Conservation (phyloP, 805 yeast genomes). For the Millerozyma miso region DNA sequence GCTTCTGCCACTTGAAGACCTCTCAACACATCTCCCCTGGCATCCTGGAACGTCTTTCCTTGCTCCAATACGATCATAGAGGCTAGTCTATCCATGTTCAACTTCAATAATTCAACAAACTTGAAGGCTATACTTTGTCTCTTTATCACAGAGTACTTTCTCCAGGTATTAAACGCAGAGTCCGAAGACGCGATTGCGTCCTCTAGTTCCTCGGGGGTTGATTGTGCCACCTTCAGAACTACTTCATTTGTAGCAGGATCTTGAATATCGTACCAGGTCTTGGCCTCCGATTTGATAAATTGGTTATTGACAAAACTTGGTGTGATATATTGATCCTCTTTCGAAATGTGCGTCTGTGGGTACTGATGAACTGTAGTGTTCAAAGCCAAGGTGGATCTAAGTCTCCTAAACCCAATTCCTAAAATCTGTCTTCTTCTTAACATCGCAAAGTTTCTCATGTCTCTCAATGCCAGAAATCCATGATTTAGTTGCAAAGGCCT, state of each 20-base stretch:
- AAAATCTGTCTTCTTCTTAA: neutral
- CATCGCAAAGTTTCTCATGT: neutral
- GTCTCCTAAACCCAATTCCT: neutral
- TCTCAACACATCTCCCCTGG: constrained; percentile 67
- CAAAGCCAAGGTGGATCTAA: constrained; percentile 9
- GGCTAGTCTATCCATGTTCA: constrained; percentile 66
- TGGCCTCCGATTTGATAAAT: constrained; percentile 46
- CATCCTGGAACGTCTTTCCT: constrained; percentile 73
- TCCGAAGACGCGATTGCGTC: constrained; percentile 64
- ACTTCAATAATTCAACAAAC: constrained; percentile 58
- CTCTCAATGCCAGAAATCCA: neutral
- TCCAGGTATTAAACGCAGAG: constrained; percentile 58
- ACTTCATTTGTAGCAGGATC: constrained; percentile 74
- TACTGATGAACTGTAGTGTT: constrained; percentile 30
- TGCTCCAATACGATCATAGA: constrained; percentile 46
- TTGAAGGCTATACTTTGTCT: constrained; percentile 74
- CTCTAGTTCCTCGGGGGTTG: constrained; percentile 60
- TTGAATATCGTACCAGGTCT: constrained; percentile 61
- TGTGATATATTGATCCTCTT: constrained; percentile 42
- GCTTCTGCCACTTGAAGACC: constrained; percentile 80
- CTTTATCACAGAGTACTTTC: constrained; percentile 50
- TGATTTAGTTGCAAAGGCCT: neutral
- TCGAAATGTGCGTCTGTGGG: constrained; percentile 39
- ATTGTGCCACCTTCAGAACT: constrained; percentile 67
- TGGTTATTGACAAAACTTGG: constrained; percentile 51